Evolutionary conservation across 768 basidiomycete species (phyloP), one percentile per base, ranked within the genome.

Genomic region (Pulveroboletus ravenelii): DNA sequence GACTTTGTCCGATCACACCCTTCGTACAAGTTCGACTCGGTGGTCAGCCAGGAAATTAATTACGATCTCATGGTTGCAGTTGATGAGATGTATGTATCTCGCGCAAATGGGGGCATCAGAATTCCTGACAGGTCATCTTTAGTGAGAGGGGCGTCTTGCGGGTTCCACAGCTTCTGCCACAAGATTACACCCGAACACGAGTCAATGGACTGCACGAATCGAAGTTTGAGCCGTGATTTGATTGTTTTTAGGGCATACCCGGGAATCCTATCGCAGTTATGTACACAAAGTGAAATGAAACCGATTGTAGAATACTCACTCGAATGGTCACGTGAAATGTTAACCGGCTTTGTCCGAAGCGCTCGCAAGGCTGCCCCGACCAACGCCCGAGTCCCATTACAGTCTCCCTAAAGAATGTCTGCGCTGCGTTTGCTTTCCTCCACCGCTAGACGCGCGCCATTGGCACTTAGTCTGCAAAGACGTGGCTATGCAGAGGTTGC

Each of bases 401-500:
- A 17, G 23, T 46, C 25, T 46, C 49, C 44, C 45, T 44, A 37
- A 49, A 67, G 73, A 64, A 90, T 90, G 88, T 82, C 87, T 73
- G 80, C 83, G 47, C 75, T 90, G 61, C 85, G 87, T 69, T 76
- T 89, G 56, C 70, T 85, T 55, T 74, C 82, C 58, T 74, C 82
- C 67, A 79, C 76, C 60, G 76, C 79, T 59, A 80, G 84, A 65
- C 82, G 79, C 53, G 78, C 72, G 58, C 78, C 82, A 17, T 71
- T 75, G 31, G 63, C 73, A 13, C 68, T 84, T 51, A 64, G 74
- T 39, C 59, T 81, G 31, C 80, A 78, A 53, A 76, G 82, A 57
- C 84, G 95, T 67, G 89, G 91, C 37, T 98, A 98, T 70, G 95
- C 95, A 45, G 95, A 95, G 68, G 88, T 78, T 44, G 79, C 80